Conservation (phyloP, 768 basidiomycete species). For the Mycena indigotica region DNA sequence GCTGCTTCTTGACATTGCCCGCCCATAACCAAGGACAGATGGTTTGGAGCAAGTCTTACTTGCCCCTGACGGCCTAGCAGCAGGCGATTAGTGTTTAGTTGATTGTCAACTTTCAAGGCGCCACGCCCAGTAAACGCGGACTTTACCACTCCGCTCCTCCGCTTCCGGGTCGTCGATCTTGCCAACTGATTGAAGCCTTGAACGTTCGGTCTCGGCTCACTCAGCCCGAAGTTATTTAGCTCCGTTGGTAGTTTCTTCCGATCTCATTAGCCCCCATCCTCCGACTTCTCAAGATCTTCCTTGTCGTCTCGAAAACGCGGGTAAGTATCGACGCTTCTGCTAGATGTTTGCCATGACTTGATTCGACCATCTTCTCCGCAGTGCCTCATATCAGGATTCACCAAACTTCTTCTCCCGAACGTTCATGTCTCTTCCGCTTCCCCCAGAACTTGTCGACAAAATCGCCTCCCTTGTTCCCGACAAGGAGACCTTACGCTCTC, state of each 20-base stretch:
- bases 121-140: too few relatives aligned
- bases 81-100: too few relatives aligned
- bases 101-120: too few relatives aligned
- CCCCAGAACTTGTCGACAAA: slow-evolving; percentile 11
- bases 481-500: slow-evolving; percentile 8
- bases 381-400: neutral
- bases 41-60: too few relatives aligned
- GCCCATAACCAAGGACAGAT: too few relatives aligned
- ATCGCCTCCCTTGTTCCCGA: slow-evolving; percentile 12
- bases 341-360: neutral
- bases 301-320: neutral
- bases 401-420: neutral
- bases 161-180: too few relatives aligned
- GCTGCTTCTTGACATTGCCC: too few relatives aligned
- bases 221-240: neutral
- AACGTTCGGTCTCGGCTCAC: neutral
- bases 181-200: too few relatives aligned
- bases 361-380: neutral
- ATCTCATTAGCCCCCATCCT: too few relatives aligned
- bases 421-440: slow-evolving; percentile 1
- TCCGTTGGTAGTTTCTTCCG: neutral
- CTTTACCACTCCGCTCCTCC: too few relatives aligned
- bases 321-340: neutral
- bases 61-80: too few relatives aligned
- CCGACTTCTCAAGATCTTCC: neutral